Conservation (phyloP, 2,329 filamentous ascomycete genomes). For the Fusarium globosum region DNA sequence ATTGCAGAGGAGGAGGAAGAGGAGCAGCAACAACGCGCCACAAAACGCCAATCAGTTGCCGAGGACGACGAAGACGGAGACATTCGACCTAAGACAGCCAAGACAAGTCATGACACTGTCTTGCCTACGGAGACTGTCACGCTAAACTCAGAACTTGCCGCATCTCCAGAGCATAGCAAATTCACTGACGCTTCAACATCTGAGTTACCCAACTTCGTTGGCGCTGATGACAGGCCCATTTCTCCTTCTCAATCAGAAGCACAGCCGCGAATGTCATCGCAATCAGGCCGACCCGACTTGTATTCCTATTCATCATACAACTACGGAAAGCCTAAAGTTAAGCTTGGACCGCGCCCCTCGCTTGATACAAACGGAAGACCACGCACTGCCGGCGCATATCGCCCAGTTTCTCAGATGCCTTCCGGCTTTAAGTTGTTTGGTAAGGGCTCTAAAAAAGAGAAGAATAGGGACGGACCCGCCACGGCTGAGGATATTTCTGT, state of each 20-base stretch:
- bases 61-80: constrained; percentile 59
- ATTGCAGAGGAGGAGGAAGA: constrained; percentile 95
- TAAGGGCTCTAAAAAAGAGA: constrained; percentile 64
- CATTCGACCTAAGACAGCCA: constrained; percentile 42
- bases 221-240: constrained; percentile 56
- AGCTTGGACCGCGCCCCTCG: constrained; percentile 87
- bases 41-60: constrained; percentile 68
- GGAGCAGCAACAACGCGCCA: constrained; percentile 66
- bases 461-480: constrained; percentile 43
- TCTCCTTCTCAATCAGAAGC: constrained; percentile 61
- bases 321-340: constrained; percentile 81
- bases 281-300: constrained; percentile 63
- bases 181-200: constrained; percentile 60
- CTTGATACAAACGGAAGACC: constrained; percentile 70
- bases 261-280: constrained; percentile 60
- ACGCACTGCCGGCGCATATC: constrained; percentile 70
- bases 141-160: constrained; percentile 64
- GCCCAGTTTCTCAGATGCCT: constrained; percentile 83
- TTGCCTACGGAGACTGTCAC: constrained; percentile 54
- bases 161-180: constrained; percentile 60
- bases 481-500: constrained; percentile 51
- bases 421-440: constrained; percentile 79
- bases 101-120: constrained; percentile 45
- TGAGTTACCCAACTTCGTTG: constrained; percentile 64
- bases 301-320: constrained; percentile 62